Evolutionary conservation across 2,329 filamentous ascomycete species (phyloP).

Genomic region (Fusarium sterilihyphosum): DNA sequence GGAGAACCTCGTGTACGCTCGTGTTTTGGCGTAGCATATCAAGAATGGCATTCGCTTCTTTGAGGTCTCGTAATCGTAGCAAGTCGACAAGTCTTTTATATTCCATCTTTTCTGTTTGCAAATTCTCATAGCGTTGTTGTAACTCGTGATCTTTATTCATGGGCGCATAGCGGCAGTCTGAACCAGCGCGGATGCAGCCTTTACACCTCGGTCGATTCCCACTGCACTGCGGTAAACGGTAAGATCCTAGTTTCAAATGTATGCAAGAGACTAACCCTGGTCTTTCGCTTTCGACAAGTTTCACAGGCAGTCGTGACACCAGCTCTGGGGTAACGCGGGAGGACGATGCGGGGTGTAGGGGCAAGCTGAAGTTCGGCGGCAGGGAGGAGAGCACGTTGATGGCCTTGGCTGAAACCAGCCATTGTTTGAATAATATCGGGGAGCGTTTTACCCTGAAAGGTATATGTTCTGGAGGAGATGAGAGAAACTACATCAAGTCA

Average conservation of each 20-base stretch:
- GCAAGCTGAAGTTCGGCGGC: background rate
- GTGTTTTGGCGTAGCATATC: background rate
- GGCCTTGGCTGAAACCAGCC: background rate
- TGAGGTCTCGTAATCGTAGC: background rate
- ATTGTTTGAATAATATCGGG: background rate
- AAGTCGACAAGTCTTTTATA: background rate
- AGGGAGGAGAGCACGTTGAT: slow-evolving; percentile 4
- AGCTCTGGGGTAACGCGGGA: background rate
- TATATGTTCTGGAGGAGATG: fast-evolving
- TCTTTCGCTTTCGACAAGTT: slow-evolving; percentile 3
- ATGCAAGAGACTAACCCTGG: background rate
- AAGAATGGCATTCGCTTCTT: slow-evolving; percentile 2
- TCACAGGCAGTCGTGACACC: slow-evolving; percentile 12
- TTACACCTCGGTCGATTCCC: background rate
- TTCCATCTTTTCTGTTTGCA: background rate
- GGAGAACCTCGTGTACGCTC: background rate
- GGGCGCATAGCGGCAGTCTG: background rate
- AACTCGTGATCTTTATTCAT: background rate
- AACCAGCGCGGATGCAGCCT: background rate
- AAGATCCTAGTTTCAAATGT: background rate
- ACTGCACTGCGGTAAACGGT: background rate
- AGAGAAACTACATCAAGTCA: background rate
- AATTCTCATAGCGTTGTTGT: background rate
- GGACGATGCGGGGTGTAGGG: background rate
- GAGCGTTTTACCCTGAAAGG: background rate